Conservation (phyloP, 306 rosid genomes). For the Lathyrus sativus region DNA sequence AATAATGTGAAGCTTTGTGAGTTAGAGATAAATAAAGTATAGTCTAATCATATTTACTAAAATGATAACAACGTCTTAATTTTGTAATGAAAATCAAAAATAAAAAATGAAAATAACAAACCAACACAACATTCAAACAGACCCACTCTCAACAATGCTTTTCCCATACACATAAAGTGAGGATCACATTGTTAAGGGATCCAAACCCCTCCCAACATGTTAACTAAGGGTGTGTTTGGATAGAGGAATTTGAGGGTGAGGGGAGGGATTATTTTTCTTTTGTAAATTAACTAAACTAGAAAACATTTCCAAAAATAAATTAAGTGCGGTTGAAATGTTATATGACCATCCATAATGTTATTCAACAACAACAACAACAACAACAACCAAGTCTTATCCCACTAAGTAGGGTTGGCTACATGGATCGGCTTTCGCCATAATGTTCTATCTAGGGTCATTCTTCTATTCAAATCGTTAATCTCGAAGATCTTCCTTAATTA, state of each 20-base stretch:
- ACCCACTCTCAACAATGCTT: not conserved
- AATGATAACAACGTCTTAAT: not conserved
- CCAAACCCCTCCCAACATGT: not conserved
- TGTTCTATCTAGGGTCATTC: too few relatives aligned
- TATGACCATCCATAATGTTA: not conserved
- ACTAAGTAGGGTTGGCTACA: too few relatives aligned
- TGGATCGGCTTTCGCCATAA: too few relatives aligned
- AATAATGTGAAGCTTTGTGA: conserved; percentile 8
- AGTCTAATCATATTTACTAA: not conserved
- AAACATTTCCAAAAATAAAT: not conserved
- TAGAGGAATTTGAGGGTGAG: not conserved
- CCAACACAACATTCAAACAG: not conserved
- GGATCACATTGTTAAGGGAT: not conserved
- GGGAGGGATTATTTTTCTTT: not conserved
- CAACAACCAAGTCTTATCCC: too few relatives aligned
- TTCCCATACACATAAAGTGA: conserved; percentile 1
- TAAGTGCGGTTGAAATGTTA: not conserved
- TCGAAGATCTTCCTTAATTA: too few relatives aligned
- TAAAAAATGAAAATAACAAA: not conserved
- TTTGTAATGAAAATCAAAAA: not conserved
- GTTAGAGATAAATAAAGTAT: not conserved
- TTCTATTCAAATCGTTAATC: too few relatives aligned
- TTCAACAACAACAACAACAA: too few relatives aligned
- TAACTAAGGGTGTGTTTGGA: not conserved
- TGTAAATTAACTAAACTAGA: not conserved